Conservation (phyloP, 768 basidiomycete species). For the Guyanaporus albipodus region DNA sequence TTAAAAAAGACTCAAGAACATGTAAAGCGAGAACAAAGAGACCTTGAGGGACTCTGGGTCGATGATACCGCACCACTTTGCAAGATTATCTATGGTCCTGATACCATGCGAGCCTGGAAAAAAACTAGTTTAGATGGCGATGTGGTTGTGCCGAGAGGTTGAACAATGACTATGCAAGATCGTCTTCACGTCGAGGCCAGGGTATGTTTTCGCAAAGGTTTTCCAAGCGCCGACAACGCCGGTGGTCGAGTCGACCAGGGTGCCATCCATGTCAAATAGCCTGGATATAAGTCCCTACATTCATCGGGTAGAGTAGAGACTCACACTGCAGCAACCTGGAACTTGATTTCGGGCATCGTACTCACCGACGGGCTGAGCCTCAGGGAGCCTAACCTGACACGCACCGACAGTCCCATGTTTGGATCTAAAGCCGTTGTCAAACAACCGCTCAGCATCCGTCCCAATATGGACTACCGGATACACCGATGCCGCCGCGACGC, state of each 20-base stretch:
- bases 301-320: conserved; percentile 7
- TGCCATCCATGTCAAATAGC: conserved; percentile 83
- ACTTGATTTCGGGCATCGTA: conserved; percentile 32
- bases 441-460: conserved; percentile 27
- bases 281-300: conserved; percentile 31
- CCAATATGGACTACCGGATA: conserved; percentile 11
- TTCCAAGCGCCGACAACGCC: conserved; percentile 85
- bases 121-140: neutral
- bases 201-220: conserved; percentile 67
- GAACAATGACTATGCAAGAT: conserved; percentile 57
- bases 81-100: conserved; percentile 78
- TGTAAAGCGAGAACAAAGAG: conserved; percentile 2
- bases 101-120: conserved; percentile 74
- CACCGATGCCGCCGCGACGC: conserved; percentile 69
- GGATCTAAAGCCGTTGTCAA: conserved; percentile 36
- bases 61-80: conserved; percentile 62
- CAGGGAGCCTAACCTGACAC: no score
- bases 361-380: conserved; percentile 4
- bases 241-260: conserved; percentile 75
- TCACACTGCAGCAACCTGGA: conserved; percentile 40
- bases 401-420: conserved; percentile 36
- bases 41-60: conserved; percentile 72
- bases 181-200: conserved; percentile 53
- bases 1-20: conserved; percentile 1
- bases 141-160: neutral